Conservation (phyloP, 768 basidiomycete species). For the Boletus pseudo-olivaceus region DNA sequence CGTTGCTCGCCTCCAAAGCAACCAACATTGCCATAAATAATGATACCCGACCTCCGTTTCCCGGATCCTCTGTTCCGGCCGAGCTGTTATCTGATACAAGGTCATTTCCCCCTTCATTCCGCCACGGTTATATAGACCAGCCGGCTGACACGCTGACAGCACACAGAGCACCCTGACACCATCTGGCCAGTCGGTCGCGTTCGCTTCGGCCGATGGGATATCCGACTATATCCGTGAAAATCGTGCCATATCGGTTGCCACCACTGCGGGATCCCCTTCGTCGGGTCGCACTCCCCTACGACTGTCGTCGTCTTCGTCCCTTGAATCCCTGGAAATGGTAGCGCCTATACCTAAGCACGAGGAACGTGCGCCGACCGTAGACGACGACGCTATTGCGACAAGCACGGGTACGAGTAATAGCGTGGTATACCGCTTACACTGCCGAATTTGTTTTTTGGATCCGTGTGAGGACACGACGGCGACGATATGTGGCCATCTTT, state of each 20-base stretch:
- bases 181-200: slow-evolving; percentile 26
- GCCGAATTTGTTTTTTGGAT: slow-evolving; percentile 47
- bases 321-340: slow-evolving; percentile 16
- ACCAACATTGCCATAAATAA: background rate
- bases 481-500: slow-evolving; percentile 62
- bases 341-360: background rate
- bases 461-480: slow-evolving; percentile 52
- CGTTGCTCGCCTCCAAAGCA: background rate
- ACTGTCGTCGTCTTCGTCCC: slow-evolving; percentile 25
- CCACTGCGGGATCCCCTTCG: slow-evolving; percentile 24
- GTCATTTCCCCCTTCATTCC: background rate
- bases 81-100: slow-evolving; percentile 16
- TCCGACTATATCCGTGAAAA: slow-evolving; percentile 31
- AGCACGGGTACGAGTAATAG: background rate
- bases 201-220: slow-evolving; percentile 29
- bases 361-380: background rate
- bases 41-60: slow-evolving; percentile 12
- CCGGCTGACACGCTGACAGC: background rate
- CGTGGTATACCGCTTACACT: slow-evolving; percentile 38
- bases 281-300: slow-evolving; percentile 16
- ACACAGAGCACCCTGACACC: slow-evolving; percentile 3
- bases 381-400: background rate
- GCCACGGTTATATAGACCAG: background rate
- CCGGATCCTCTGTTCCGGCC: slow-evolving; percentile 8
- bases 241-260: slow-evolving; percentile 30